Percentiles rank a stretch among this genome's conserved stretches.
These are phyloP conservation scores for Aureobasidium sp. DNA, from an alignment of 2,329 filamentous ascomycete species.

Conservation along the genomic window DNA sequence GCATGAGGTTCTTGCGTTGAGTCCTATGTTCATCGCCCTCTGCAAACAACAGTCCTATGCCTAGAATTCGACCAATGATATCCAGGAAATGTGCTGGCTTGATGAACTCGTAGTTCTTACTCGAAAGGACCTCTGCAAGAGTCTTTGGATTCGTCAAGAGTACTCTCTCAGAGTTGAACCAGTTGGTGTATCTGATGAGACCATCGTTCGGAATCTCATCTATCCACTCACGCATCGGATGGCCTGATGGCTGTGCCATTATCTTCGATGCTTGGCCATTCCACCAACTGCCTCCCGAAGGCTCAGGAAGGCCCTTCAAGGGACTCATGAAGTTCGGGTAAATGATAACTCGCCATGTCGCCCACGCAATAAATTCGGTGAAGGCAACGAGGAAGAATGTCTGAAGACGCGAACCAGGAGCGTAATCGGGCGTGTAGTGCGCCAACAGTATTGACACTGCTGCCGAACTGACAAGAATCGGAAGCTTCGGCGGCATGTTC, in stretches of 20 bases:
- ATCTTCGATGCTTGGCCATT: slow-evolving; percentile 35
- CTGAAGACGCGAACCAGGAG: slow-evolving; percentile 28
- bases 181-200: slow-evolving; percentile 42
- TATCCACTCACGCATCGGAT: slow-evolving; percentile 43
- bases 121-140: slow-evolving; percentile 40
- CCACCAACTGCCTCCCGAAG: slow-evolving; percentile 32
- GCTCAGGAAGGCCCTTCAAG: slow-evolving; percentile 47
- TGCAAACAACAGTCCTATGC: slow-evolving; percentile 65
- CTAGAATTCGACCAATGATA: slow-evolving; percentile 55
- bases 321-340: slow-evolving; percentile 52
- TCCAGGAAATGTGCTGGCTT: slow-evolving; percentile 39
- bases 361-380: slow-evolving; percentile 26
- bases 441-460: slow-evolving; percentile 20
- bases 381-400: slow-evolving; percentile 34
- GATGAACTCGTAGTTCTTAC: slow-evolving; percentile 43
- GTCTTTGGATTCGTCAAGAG: slow-evolving; percentile 38
- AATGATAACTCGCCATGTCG: slow-evolving; percentile 38
- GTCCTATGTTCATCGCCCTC: slow-evolving; percentile 84
- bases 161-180: slow-evolving; percentile 38
- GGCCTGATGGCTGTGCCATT: slow-evolving; percentile 32
- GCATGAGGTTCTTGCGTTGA: slow-evolving; percentile 39
- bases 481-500: slow-evolving; percentile 8
- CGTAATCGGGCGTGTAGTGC: slow-evolving; percentile 26
- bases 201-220: slow-evolving; percentile 47
- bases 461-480: slow-evolving; percentile 12